These are phyloP conservation scores for Torrubiella hemipterigena DNA, from an alignment of 2,329 filamentous ascomycete genomes.

Conservation along the genomic window DNA sequence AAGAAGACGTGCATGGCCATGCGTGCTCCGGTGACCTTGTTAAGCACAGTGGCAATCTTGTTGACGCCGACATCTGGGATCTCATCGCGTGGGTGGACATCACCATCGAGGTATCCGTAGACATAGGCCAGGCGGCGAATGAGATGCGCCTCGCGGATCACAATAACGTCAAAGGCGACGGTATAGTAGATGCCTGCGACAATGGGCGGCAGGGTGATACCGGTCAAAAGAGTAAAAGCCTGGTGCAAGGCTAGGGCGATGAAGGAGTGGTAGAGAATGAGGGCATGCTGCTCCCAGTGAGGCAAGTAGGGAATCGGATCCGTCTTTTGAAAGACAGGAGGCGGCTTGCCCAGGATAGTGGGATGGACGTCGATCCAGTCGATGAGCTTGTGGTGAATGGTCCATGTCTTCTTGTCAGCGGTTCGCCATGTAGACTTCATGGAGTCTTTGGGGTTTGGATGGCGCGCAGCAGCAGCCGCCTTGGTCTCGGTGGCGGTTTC, in stretches of 20 bases:
- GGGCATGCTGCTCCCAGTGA: slow-evolving; percentile 19
- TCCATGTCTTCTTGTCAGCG: slow-evolving; percentile 15
- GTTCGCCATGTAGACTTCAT: slow-evolving; percentile 24
- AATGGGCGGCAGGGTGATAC: slow-evolving; percentile 14
- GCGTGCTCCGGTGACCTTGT: slow-evolving; percentile 18
- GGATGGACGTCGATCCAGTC: slow-evolving; percentile 16
- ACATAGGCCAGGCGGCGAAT: slow-evolving; percentile 22
- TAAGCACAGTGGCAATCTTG: slow-evolving; percentile 17
- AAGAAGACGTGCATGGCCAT: slow-evolving; percentile 19
- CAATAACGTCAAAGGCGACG: slow-evolving; percentile 21
- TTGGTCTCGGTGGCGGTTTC: background rate
- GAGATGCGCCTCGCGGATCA: slow-evolving; percentile 22
- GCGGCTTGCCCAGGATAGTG: slow-evolving; percentile 13
- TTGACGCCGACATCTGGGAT: slow-evolving; percentile 23
- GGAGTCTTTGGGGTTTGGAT: slow-evolving; percentile 13
- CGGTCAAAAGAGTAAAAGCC: slow-evolving; percentile 15
- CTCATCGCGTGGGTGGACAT: slow-evolving; percentile 25
- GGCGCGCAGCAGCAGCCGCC: too few relatives aligned
- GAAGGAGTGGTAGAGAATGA: slow-evolving; percentile 23
- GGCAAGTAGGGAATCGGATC: slow-evolving; percentile 24
- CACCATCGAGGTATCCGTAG: slow-evolving; percentile 26
- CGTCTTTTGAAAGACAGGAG: slow-evolving; percentile 22
- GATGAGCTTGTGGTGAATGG: slow-evolving; percentile 15
- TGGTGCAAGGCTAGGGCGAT: slow-evolving; percentile 23
- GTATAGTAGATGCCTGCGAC: slow-evolving; percentile 22